Evolutionary conservation across 176 grass and related monocot genomes (phyloP), one percentile per base, ranked within the genome.

Genomic region (Poa pratensis): DNA sequence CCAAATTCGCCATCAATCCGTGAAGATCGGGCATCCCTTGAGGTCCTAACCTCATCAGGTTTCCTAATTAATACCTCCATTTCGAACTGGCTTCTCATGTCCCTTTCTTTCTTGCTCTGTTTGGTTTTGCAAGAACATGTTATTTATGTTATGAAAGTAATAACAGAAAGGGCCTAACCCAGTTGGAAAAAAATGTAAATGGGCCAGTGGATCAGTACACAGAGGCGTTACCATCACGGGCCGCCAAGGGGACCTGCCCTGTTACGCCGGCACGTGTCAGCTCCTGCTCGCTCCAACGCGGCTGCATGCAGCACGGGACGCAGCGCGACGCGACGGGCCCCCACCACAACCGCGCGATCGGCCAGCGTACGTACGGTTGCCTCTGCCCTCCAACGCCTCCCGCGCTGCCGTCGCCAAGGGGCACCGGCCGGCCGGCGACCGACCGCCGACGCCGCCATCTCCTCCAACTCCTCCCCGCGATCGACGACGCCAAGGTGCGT

Each of bases 391-490:
- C 71, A 74, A 50, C 46, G 46, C 27, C 72, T 53, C 72, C 72
- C 72, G 72, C 72, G 72, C 72, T 20, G 45, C 72, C 72, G 72
- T 75, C 72, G 46, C 73, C 73, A 75, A 53, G 48, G 48, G 48
- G 26, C 73, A 20, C 73, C 73, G 24, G 73, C 73, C 48, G 73
- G 48, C 73, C 73, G 73, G 73, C 73, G 48, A 75, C 73, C 46
- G 8, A 53, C 73, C 73, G 73, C 46, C 73, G 48, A 34, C 27
- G 48, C 16, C 27, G 73, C 16, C 27, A 65, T 65, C 27, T 65
- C 62, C 62, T 64, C 42, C 69, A 24, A 14, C 69, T 72, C 69
- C 22, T 53, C 46, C 46, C 15, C 49, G 73, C 73, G 1, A 75
- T 75, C 49, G 73, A 7, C 27, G 48, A 18, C 27, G 28, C 26